These are phyloP conservation scores for Fusarium brevicatenulatum DNA, from an alignment of 2,329 filamentous ascomycete genomes.

Conservation along the genomic window DNA sequence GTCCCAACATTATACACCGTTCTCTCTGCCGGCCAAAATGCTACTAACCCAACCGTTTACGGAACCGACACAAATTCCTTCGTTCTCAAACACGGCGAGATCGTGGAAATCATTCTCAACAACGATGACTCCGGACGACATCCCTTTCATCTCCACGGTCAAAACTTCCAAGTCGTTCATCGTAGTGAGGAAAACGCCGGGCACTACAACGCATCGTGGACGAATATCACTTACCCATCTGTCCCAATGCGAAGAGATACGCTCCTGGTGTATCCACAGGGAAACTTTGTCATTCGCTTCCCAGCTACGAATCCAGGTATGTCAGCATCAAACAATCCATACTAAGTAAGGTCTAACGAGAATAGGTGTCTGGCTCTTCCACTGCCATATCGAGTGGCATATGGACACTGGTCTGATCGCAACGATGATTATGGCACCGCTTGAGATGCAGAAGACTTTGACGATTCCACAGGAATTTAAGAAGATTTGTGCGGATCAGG, in stretches of 20 bases:
- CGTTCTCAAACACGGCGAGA: neutral
- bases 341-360: fast-evolving
- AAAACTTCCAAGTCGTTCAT: neutral
- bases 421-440: neutral
- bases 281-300: neutral
- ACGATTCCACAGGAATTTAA: neutral
- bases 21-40: neutral
- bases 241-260: neutral
- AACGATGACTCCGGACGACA: neutral
- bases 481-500: neutral
- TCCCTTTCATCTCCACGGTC: neutral
- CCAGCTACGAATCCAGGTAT: neutral
- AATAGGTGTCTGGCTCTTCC: neutral
- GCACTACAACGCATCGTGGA: neutral
- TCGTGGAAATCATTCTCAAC: neutral
- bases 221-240: neutral
- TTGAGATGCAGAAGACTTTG: neutral
- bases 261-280: neutral
- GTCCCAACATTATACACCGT: neutral
- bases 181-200: neutral
- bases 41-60: neutral
- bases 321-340: fast-evolving
- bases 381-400: neutral
- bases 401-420: neutral
- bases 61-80: neutral